Conservation (phyloP, 139 green algal genomes). For the Micromonas pusilla region DNA sequence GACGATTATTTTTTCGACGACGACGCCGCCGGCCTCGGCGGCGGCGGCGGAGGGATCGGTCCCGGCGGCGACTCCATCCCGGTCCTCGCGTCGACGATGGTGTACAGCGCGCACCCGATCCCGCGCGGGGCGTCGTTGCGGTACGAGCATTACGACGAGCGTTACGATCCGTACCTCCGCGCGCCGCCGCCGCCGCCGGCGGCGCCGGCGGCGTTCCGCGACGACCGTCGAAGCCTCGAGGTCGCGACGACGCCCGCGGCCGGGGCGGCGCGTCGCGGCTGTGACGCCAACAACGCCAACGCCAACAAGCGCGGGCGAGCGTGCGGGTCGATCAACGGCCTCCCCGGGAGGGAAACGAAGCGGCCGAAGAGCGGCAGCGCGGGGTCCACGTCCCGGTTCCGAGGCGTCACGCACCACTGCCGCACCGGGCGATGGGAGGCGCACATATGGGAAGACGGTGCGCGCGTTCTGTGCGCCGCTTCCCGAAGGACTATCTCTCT, state of each 20-base stretch:
- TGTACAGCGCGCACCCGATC: no score
- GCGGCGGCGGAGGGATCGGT: no score
- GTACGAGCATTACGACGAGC: no score
- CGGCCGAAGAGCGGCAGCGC: background rate
- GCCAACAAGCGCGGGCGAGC: background rate
- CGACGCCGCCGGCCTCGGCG: no score
- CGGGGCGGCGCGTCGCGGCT: no score
- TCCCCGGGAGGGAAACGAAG: background rate
- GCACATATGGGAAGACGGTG: constrained; percentile 72
- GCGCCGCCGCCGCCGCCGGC: no score
- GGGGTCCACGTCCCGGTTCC: constrained; percentile 13
- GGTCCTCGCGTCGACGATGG: background rate
- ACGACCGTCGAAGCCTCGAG: no score
- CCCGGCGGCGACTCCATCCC: background rate
- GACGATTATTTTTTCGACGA: no score
- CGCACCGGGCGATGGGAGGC: constrained; percentile 68
- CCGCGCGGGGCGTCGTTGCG: no score
- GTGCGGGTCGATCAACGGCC: background rate
- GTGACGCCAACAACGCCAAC: background rate
- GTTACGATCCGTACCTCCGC: no score
- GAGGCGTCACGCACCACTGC: constrained; percentile 81
- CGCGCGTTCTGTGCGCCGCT: background rate
- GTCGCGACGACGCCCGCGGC: no score
- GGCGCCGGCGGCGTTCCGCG: no score
- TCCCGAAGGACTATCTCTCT: background rate